Evolutionary conservation across 106 monocot species (phyloP).

Genomic region (Cymbidium sinense): DNA sequence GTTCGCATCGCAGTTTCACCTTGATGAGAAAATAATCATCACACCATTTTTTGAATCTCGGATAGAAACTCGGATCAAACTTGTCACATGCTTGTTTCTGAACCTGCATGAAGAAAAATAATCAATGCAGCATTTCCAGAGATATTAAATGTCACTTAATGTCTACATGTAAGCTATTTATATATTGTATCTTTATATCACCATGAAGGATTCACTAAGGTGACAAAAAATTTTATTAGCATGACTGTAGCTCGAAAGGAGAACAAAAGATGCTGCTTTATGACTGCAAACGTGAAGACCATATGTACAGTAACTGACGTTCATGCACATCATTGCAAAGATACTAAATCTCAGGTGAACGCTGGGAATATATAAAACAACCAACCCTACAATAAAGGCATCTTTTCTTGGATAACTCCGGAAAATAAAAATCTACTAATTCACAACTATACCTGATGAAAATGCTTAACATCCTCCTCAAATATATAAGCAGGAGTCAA

Average conservation of each 20-base stretch:
- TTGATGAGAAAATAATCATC: slow-evolving; percentile 94
- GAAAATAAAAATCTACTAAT: background rate
- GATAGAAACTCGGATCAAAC: slow-evolving; percentile 94
- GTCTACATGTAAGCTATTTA: background rate
- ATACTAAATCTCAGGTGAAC: slow-evolving; percentile 1
- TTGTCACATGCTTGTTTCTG: slow-evolving; percentile 98
- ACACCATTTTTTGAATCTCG: slow-evolving; percentile 99
- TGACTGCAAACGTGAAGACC: background rate
- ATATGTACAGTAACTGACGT: background rate
- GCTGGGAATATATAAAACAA: background rate
- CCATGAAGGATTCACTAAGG: background rate
- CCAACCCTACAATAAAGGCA: background rate
- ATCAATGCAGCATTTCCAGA: background rate
- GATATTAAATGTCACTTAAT: background rate
- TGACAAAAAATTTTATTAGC: background rate
- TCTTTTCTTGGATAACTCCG: background rate
- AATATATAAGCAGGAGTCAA: slow-evolving; percentile 95
- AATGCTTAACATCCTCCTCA: slow-evolving; percentile 99
- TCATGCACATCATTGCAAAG: background rate
- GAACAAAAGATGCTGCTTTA: background rate
- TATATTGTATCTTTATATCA: background rate
- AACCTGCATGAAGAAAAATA: slow-evolving; percentile 30
- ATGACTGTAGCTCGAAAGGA: background rate
- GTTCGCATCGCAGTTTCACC: slow-evolving; percentile 32
- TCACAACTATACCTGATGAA: slow-evolving; percentile 53